phyloP scores from a whole-genome alignment of 192 early-diverging fungal genomes.

The Mortierella alpina region DNA sequence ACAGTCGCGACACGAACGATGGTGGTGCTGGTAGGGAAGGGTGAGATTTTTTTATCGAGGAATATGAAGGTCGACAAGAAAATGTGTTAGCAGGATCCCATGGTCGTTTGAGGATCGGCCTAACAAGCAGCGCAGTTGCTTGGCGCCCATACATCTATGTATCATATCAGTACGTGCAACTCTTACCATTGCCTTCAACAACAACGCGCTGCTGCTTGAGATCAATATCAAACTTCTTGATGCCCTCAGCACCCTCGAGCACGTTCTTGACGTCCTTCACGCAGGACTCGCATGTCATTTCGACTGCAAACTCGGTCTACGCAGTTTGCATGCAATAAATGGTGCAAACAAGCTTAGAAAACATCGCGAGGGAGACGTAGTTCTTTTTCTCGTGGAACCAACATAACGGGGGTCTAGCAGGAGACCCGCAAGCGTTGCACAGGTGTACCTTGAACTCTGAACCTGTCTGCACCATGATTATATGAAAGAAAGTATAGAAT shows the following conservation, averaged over 20 bases:
- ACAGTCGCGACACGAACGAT: slow-evolving; percentile 67
- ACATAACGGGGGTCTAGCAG: neutral
- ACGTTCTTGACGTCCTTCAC: slow-evolving; percentile 73
- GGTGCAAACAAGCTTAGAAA: neutral
- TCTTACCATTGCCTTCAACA: slow-evolving; percentile 75
- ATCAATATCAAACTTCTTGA: slow-evolving; percentile 73
- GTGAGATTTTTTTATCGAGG: neutral
- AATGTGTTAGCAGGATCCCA: neutral
- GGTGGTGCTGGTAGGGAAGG: slow-evolving; percentile 63
- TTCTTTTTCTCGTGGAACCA: neutral
- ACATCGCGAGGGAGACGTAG: neutral
- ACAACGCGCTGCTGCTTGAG: slow-evolving; percentile 78
- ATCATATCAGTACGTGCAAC: neutral
- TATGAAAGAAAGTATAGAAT: slow-evolving; percentile 1
- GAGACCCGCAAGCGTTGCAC: no score
- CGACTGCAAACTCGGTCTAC: slow-evolving; percentile 85
- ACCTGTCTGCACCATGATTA: slow-evolving; percentile 31
- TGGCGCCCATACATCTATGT: neutral
- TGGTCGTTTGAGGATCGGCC: no score
- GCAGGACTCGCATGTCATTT: slow-evolving; percentile 88
- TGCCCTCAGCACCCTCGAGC: slow-evolving; percentile 60
- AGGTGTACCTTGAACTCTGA: slow-evolving; percentile 38
- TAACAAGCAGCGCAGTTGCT: no score
- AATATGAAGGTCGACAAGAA: slow-evolving; percentile 7
- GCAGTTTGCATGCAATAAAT: neutral